Percentiles rank a stretch among this genome's conserved stretches.
Conservation (phyloP, 2,329 filamentous ascomycete genomes). For the Aquanectria penicillioides region DNA sequence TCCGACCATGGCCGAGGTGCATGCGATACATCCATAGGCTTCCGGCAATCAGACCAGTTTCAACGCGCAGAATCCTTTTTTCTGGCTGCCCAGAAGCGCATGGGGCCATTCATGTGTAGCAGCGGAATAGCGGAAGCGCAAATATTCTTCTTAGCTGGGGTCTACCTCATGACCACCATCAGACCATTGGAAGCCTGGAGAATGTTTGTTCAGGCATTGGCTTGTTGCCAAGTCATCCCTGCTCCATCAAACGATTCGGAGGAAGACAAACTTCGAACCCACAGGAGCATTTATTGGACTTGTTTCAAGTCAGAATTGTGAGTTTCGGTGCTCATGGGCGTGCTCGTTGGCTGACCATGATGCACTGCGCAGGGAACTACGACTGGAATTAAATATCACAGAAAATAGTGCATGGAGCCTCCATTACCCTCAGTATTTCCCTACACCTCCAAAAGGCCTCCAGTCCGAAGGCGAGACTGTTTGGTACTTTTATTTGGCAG, state of each 20-base stretch:
- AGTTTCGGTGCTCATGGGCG: neutral
- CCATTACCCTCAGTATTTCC: constrained; percentile 2
- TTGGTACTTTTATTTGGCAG: constrained; percentile 15
- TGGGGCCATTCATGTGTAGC: constrained; percentile 20
- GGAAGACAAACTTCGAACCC: neutral
- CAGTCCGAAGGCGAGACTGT: constrained; percentile 3
- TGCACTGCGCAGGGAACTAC: neutral
- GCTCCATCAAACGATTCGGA: neutral
- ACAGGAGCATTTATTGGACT: constrained; percentile 7
- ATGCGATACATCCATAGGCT: neutral
- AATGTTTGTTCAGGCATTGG: constrained; percentile 28
- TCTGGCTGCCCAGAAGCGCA: constrained; percentile 16
- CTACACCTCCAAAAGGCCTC: neutral
- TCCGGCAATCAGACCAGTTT: neutral
- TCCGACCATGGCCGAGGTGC: neutral
- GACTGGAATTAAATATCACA: constrained; percentile 1
- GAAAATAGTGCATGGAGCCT: constrained; percentile 7
- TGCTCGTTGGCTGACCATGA: neutral
- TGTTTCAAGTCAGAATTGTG: constrained; percentile 18
- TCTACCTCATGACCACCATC: constrained; percentile 29
- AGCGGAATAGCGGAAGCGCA: constrained; percentile 21
- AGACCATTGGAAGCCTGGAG: constrained; percentile 27
- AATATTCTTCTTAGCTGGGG: constrained; percentile 28
- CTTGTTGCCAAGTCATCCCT: constrained; percentile 19
- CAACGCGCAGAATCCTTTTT: constrained; percentile 7